These are phyloP conservation scores for Cochlearia excelsa DNA, from an alignment of 345 rosid species.

Conservation along the genomic window DNA sequence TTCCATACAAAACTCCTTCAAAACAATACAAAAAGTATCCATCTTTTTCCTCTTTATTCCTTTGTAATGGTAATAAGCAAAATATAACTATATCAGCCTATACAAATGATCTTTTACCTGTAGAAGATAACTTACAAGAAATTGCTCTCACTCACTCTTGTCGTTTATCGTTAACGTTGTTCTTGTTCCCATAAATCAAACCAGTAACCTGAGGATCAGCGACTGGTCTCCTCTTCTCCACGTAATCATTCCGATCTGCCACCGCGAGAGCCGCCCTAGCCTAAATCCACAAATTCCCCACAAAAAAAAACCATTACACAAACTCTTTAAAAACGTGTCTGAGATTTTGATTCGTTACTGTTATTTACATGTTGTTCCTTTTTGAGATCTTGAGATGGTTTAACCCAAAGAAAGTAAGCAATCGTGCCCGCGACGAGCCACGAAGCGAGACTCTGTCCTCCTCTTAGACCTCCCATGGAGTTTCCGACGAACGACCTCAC, in stretches of 20 bases:
- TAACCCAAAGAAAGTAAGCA: slow-evolving; percentile 90
- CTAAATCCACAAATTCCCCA: slow-evolving; percentile 35
- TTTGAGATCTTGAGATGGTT: slow-evolving; percentile 84
- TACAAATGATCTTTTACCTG: too few relatives aligned
- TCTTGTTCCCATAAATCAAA: slow-evolving; percentile 62
- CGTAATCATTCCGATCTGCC: slow-evolving; percentile 58
- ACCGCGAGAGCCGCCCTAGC: slow-evolving; percentile 73
- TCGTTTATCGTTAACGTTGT: slow-evolving; percentile 33
- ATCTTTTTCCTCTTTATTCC: too few relatives aligned
- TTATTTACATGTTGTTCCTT: slow-evolving; percentile 67
- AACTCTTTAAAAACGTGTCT: neutral
- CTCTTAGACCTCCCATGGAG: slow-evolving; percentile 83
- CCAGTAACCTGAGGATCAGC: slow-evolving; percentile 92
- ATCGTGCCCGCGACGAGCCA: slow-evolving; percentile 92
- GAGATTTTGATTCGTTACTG: neutral
- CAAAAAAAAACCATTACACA: neutral
- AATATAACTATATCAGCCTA: too few relatives aligned
- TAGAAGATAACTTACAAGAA: too few relatives aligned
- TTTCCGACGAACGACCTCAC: slow-evolving; percentile 68
- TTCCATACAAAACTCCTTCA: too few relatives aligned
- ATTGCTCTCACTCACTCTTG: neutral
- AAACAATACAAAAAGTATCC: too few relatives aligned
- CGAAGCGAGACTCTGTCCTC: slow-evolving; percentile 68
- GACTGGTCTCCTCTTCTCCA: slow-evolving; percentile 72
- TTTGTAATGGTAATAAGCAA: too few relatives aligned